phyloP scores from a whole-genome alignment of 164 flowering plant genomes.

The Echeveria elegans region DNA sequence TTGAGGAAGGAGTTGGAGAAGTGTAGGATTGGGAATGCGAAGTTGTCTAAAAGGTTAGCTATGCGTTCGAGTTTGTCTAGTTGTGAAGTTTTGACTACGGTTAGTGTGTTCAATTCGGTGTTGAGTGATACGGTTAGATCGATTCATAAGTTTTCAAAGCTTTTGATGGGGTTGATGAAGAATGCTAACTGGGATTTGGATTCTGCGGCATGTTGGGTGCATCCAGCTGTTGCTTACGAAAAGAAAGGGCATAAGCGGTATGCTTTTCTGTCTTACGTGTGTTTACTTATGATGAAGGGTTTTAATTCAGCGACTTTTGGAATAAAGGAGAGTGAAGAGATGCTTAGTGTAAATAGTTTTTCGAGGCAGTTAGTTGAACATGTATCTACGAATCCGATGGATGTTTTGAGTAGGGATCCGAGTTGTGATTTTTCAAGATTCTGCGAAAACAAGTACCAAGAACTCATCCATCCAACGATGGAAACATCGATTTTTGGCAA shows the following conservation, averaged over 20 bases:
- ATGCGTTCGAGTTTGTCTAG: slow-evolving; percentile 14
- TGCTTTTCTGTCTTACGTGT: slow-evolving; percentile 76
- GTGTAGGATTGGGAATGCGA: slow-evolving; percentile 31
- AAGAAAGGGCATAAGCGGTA: slow-evolving; percentile 57
- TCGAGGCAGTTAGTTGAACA: slow-evolving; percentile 58
- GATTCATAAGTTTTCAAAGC: slow-evolving; percentile 47
- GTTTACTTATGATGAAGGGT: slow-evolving; percentile 65
- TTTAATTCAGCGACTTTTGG: slow-evolving; percentile 54
- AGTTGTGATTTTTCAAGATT: slow-evolving; percentile 54
- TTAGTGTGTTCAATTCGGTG: slow-evolving; percentile 58
- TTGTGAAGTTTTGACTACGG: slow-evolving; percentile 39
- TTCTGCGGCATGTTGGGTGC: slow-evolving; percentile 57
- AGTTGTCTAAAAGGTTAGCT: slow-evolving; percentile 33
- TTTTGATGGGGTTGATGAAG: slow-evolving; percentile 66
- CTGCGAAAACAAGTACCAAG: slow-evolving; percentile 71
- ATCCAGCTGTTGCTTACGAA: slow-evolving; percentile 45
- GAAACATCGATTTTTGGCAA: slow-evolving; percentile 68
- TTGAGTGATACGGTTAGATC: slow-evolving; percentile 50
- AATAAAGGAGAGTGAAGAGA: slow-evolving; percentile 21
- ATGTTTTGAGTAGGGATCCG: slow-evolving; percentile 40
- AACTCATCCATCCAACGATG: slow-evolving; percentile 74
- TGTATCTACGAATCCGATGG: slow-evolving; percentile 49
- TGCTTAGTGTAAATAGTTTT: slow-evolving; percentile 15
- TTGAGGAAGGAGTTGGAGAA: slow-evolving; percentile 46
- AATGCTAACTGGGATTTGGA: slow-evolving; percentile 83